phyloP scores from a whole-genome alignment of 2,329 filamentous ascomycete genomes.

The Colletotrichum costaricense region DNA sequence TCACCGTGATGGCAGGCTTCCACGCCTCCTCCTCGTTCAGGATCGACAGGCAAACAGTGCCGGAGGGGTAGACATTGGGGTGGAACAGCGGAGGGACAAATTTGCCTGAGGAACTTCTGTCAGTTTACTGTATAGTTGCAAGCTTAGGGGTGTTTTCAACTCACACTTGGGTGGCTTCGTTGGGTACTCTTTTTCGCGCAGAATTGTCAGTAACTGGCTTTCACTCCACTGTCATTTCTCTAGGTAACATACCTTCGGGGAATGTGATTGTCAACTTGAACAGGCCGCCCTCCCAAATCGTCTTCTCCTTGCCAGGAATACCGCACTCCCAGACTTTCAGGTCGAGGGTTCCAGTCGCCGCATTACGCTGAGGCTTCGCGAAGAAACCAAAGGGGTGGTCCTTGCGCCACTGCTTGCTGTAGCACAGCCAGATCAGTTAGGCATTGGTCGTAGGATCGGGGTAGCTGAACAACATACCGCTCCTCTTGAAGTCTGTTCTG shows the following conservation, averaged over 20 bases:
- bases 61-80: slow-evolving; percentile 97
- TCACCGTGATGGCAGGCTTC: slow-evolving; percentile 98
- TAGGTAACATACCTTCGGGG: slow-evolving; percentile 79
- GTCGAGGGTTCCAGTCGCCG: slow-evolving; percentile 81
- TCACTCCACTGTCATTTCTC: not conserved
- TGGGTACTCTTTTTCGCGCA: slow-evolving; percentile 79
- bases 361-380: slow-evolving; percentile 84
- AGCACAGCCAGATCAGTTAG: slow-evolving; percentile 35
- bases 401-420: slow-evolving; percentile 93
- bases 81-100: slow-evolving; percentile 97
- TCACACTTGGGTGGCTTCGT: slow-evolving; percentile 99
- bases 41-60: slow-evolving; percentile 96
- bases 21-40: slow-evolving; percentile 98
- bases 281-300: slow-evolving; percentile 96
- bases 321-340: slow-evolving; percentile 97
- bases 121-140: slow-evolving; percentile 10
- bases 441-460: slow-evolving; percentile 2
- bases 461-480: slow-evolving; percentile 66
- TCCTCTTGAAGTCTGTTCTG: slow-evolving; percentile 90
- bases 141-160: slow-evolving; percentile 45
- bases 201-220: slow-evolving; percentile 36
- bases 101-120: slow-evolving; percentile 73
- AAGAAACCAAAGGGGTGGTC: slow-evolving; percentile 99
- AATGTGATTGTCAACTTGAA: slow-evolving; percentile 96
- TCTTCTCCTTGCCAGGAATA: slow-evolving; percentile 95